Evolutionary conservation across 2,329 filamentous ascomycete species (phyloP).

Genomic region (Arthroderma sp.): DNA sequence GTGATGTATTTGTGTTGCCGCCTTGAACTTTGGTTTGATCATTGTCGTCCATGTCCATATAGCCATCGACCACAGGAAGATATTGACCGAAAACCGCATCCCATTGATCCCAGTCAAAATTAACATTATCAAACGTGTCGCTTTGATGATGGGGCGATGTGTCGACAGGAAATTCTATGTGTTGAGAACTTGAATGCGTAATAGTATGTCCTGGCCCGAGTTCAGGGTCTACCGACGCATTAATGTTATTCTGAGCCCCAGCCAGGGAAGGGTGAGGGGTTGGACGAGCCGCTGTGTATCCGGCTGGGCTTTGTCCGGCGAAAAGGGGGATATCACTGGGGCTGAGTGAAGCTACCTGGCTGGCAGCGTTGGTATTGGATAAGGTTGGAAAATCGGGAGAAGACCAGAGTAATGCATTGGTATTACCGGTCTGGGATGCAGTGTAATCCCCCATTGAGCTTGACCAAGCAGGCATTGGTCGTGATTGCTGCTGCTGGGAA

Average conservation of each 20-base stretch:
- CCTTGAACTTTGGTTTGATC: not conserved
- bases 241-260: too few species aligned
- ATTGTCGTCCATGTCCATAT: constrained; percentile 27
- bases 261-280: not conserved
- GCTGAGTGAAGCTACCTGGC: too few species aligned
- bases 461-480: not conserved
- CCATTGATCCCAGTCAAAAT: constrained; percentile 39
- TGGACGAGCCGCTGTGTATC: too few species aligned
- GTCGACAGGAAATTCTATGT: constrained; percentile 3
- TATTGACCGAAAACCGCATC: constrained; percentile 37
- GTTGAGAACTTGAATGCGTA: too few species aligned
- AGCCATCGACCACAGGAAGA: constrained; percentile 29
- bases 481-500: constrained; percentile 1
- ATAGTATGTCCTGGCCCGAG: too few species aligned
- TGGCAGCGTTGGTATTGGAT: too few species aligned
- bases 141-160: constrained; percentile 19
- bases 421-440: not conserved
- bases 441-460: not conserved
- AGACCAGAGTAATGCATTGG: constrained; percentile 1
- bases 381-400: not conserved
- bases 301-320: too few species aligned
- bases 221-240: too few species aligned
- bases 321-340: too few species aligned
- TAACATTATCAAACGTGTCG: constrained; percentile 18
- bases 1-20: not conserved